A percentile compares a stretch with the other conserved stretches of the same genome.
Evolutionary conservation across 2,329 filamentous ascomycete species (phyloP).

Genomic region (Pseudocercospora fuligena): DNA sequence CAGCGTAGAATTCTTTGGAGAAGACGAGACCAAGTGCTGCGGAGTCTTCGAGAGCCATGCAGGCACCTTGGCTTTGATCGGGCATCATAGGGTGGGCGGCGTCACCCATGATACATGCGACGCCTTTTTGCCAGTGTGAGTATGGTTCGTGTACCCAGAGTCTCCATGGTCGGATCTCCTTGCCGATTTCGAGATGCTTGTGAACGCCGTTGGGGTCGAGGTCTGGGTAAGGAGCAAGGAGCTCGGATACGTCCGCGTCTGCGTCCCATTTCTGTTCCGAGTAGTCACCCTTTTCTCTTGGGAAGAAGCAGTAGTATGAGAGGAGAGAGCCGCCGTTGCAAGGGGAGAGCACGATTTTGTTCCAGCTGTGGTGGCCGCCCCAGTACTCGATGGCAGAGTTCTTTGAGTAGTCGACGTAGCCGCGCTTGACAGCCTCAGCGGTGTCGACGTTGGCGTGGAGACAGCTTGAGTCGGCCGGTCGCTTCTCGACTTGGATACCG

Average conservation of each 20-base stretch:
- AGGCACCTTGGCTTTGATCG: conserved; percentile 71
- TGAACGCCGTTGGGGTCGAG: conserved; percentile 62
- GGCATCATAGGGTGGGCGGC: conserved; percentile 70
- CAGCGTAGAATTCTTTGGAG: conserved; percentile 50
- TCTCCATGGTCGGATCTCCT: conserved; percentile 68
- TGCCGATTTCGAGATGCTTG: conserved; percentile 62
- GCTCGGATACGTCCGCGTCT: conserved; percentile 56
- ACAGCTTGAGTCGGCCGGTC: conserved; percentile 65
- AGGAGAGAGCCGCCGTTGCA: conserved; percentile 69
- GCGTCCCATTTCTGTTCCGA: conserved; percentile 64
- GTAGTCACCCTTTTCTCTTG: conserved; percentile 64
- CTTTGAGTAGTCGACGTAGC: conserved; percentile 66
- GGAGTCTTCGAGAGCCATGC: conserved; percentile 71
- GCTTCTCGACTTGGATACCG: conserved; percentile 65
- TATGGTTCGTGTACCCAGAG: conserved; percentile 70
- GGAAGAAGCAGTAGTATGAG: conserved; percentile 74
- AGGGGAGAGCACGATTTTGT: conserved; percentile 73
- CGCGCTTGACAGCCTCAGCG: conserved; percentile 62
- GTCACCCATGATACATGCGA: conserved; percentile 66
- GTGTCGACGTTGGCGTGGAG: conserved; percentile 68
- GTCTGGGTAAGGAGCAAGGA: conserved; percentile 64
- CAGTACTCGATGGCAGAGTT: conserved; percentile 70
- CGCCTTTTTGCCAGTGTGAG: conserved; percentile 58
- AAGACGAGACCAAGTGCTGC: conserved; percentile 68
- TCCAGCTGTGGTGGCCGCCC: conserved; percentile 66